Base-by-base conservation (phyloP, 495 filamentous ascomycete species). In the Lasiosphaeris hirsuta region DNA sequence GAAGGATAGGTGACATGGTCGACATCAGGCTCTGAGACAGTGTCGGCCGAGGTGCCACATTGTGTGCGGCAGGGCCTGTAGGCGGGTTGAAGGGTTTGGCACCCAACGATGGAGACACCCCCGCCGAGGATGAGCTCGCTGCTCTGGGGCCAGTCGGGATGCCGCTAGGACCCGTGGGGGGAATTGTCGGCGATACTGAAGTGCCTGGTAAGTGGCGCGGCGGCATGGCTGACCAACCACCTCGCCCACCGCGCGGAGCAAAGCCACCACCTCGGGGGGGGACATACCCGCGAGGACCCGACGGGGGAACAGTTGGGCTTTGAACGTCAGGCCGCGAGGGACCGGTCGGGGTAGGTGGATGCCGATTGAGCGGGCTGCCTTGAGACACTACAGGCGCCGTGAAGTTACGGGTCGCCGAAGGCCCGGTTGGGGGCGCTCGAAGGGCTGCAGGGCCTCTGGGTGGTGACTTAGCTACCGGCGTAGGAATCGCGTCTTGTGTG, bases 81-180 rank as follows among this genome's bases (percentile, higher is more conserved):
- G 77, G 77, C 0, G 77, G 77, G 46, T 80, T 80, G 58, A 80
- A 80, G 0, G 74, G 71, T 23, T 74, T 75, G 19, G 69, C 57
- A n/a, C 64, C 62, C 14, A 67, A 39, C 8, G 65, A 63, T 1
- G 65, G 65, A 10, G 67, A 68, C 0, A 50, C 46, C 13, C 38
- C 46, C 10, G 51, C 11, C 10, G 56, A 18, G 30, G 58, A 51
- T 15, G 57, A 35, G 37, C 36, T 51, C 15, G 39, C 35, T 36
- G 34, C 74, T 13, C 77, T 65, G 8, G 77, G 77, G 1, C 77
- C 77, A 5, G 75, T 78, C 3, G 75, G 77, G 49, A 78, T 77
- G 30, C 49, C 64, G 36, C 61, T 67, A 3, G 71, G 63, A 5
- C 69, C 68, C 5, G 69, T 62, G 0, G 71, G 66, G 0, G 65